Evolutionary conservation across 1,139 yeast genomes (phyloP).

Genomic region (Blastobotrys malaysiensis): DNA sequence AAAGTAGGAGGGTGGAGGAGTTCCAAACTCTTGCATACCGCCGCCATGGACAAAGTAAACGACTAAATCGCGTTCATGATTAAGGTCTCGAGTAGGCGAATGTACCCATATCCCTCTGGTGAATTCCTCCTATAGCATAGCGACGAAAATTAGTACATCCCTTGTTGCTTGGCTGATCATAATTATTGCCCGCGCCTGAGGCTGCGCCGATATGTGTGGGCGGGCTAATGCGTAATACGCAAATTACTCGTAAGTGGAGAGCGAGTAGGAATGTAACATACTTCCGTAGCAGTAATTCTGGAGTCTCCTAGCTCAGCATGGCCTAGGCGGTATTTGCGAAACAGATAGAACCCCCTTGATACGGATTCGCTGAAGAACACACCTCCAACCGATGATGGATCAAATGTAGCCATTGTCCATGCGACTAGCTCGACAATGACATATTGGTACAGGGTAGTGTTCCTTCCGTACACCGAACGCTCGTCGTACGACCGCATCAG

Average conservation of each 20-base stretch:
- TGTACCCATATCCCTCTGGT: constrained; percentile 35
- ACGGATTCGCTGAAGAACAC: constrained; percentile 21
- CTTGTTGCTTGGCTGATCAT: background rate
- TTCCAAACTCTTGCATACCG: constrained; percentile 15
- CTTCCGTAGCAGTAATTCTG: background rate
- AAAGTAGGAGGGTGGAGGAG: background rate
- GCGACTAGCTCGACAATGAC: constrained; percentile 21
- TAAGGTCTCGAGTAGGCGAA: constrained; percentile 28
- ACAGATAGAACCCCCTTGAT: constrained; percentile 21
- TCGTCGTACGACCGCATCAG: constrained; percentile 22
- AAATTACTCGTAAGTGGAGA: background rate
- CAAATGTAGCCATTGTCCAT: constrained; percentile 19
- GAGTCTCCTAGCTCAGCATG: constrained; percentile 28
- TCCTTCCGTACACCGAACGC: constrained; percentile 23
- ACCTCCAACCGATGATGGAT: constrained; percentile 20
- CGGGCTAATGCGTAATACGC: background rate
- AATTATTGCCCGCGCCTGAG: background rate
- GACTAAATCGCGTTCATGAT: constrained; percentile 32
- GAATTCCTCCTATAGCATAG: constrained; percentile 13
- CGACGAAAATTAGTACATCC: background rate
- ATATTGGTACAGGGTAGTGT: constrained; percentile 26
- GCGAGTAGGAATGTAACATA: background rate
- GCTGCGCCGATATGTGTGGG: background rate
- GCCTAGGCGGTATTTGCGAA: constrained; percentile 26
- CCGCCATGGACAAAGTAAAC: constrained; percentile 38